phyloP scores from a whole-genome alignment of 164 flowering plant genomes.

The Magnolia kwangsiensis region DNA sequence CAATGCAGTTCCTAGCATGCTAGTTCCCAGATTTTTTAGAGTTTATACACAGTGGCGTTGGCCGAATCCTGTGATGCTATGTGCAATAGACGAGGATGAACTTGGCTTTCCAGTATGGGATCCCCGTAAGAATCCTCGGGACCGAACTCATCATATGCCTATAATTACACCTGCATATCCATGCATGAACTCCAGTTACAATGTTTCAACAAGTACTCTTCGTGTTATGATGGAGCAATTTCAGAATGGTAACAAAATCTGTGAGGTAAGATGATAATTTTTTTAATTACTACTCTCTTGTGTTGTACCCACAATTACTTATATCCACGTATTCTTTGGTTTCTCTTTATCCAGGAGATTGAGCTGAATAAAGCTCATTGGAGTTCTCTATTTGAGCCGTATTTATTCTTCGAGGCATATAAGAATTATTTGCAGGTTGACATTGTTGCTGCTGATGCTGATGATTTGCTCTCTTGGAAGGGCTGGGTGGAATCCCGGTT shows the following conservation, averaged over 20 bases:
- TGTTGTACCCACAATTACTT: neutral
- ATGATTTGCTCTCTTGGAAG: slow-evolving; percentile 86
- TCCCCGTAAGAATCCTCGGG: slow-evolving; percentile 85
- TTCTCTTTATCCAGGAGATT: slow-evolving; percentile 53
- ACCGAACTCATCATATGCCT: slow-evolving; percentile 89
- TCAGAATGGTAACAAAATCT: slow-evolving; percentile 65
- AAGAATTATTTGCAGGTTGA: slow-evolving; percentile 95
- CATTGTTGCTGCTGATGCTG: slow-evolving; percentile 76
- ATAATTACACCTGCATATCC: slow-evolving; percentile 99
- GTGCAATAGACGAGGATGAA: slow-evolving; percentile 82
- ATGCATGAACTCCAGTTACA: slow-evolving; percentile 98
- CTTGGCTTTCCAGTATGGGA: slow-evolving; percentile 92
- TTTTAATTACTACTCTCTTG: neutral
- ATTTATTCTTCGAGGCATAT: slow-evolving; percentile 77
- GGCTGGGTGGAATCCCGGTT: slow-evolving; percentile 99
- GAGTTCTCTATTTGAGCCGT: slow-evolving; percentile 81
- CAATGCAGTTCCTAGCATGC: slow-evolving; percentile 91
- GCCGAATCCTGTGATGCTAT: slow-evolving; percentile 99
- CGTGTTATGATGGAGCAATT: slow-evolving; percentile 96
- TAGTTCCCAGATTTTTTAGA: slow-evolving; percentile 86
- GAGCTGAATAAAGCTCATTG: slow-evolving; percentile 76
- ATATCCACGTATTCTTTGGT: neutral
- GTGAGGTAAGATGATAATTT: slow-evolving; percentile 51
- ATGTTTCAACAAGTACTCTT: slow-evolving; percentile 88
- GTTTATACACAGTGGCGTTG: slow-evolving; percentile 99